Conservation (phyloP, 805 yeast genomes). For the Lachancea cidri region DNA sequence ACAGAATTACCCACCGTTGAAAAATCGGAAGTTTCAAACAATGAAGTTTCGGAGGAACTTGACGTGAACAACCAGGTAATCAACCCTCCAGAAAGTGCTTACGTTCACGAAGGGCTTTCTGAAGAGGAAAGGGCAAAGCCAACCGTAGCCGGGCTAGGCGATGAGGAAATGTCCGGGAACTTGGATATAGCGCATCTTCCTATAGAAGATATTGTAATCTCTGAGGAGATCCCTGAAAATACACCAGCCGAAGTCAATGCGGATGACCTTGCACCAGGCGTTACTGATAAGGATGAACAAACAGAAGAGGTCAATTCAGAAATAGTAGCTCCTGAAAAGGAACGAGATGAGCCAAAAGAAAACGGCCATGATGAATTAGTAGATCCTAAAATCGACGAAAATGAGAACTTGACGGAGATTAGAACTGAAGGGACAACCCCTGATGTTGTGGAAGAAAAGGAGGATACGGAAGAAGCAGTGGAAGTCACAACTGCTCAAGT, state of each 20-base stretch:
- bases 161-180: slow-evolving; percentile 9
- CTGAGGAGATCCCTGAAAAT: too few species aligned
- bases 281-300: slow-evolving; percentile 6
- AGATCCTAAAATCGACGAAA: slow-evolving; percentile 9
- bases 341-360: slow-evolving; percentile 11
- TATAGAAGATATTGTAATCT: too few species aligned
- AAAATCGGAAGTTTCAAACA: slow-evolving; percentile 8
- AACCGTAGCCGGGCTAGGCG: slow-evolving; percentile 7
- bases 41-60: slow-evolving; percentile 1
- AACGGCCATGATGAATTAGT: slow-evolving; percentile 8
- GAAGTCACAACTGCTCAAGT: slow-evolving; percentile 5
- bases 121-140: not conserved
- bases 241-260: too few species aligned
- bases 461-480: not conserved
- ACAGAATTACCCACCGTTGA: too few species aligned
- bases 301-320: not conserved
- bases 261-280: not conserved
- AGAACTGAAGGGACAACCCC: slow-evolving; percentile 12
- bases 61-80: not conserved
- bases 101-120: not conserved
- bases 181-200: not conserved
- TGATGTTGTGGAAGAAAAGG: slow-evolving; percentile 1
- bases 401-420: slow-evolving; percentile 16
- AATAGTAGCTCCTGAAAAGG: slow-evolving; percentile 4
- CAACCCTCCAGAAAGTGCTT: not conserved